Percentiles rank a stretch among this genome's conserved stretches.
phyloP scores from a whole-genome alignment of 208 protist genomes.

The Endotrypanum monterogeii region DNA sequence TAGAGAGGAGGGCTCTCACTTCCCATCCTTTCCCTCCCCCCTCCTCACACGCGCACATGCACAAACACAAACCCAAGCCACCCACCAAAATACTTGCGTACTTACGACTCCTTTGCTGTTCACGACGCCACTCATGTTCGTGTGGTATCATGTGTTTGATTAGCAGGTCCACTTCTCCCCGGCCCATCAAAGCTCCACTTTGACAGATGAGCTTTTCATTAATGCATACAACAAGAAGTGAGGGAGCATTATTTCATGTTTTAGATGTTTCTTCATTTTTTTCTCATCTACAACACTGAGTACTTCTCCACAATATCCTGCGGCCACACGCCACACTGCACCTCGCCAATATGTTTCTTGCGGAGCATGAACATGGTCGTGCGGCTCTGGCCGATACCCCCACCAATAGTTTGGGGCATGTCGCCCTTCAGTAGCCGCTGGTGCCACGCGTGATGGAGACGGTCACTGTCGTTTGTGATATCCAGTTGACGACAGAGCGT shows the following conservation, averaged over 20 bases:
- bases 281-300: constrained; percentile 26
- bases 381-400: constrained; percentile 88
- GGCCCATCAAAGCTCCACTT: neutral
- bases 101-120: neutral
- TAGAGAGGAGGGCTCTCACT: too few relatives aligned
- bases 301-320: constrained; percentile 42
- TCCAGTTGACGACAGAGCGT: constrained; percentile 79
- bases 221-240: neutral
- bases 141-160: neutral
- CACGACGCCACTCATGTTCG: neutral
- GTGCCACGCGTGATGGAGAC: constrained; percentile 72
- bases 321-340: constrained; percentile 89
- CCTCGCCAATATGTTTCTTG: constrained; percentile 92
- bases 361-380: constrained; percentile 87
- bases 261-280: neutral
- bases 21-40: too few relatives aligned
- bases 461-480: constrained; percentile 64
- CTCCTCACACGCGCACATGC: neutral
- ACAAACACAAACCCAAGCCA: neutral
- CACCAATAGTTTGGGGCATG: constrained; percentile 87
- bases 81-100: neutral
- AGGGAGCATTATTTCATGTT: neutral
- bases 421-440: constrained; percentile 73
- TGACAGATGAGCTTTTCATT: neutral
- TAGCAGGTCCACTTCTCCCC: too few relatives aligned